A percentile compares a stretch with the other conserved stretches of the same genome.
phyloP scores from a whole-genome alignment of 1,284 basidiomycete species.

The Sutorius eximius region DNA sequence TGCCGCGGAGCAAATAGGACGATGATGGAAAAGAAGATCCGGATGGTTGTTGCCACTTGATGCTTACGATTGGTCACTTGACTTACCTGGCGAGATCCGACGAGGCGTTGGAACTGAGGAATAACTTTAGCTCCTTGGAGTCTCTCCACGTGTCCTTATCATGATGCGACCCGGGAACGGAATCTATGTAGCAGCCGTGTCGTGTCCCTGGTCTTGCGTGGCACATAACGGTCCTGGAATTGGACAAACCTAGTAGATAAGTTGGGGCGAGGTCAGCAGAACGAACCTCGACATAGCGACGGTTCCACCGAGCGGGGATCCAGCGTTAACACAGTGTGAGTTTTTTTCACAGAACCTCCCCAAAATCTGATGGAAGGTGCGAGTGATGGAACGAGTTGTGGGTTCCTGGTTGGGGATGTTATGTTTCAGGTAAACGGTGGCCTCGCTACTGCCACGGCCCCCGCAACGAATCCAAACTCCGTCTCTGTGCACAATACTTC shows the following conservation, averaged over 20 bases:
- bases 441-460: neutral
- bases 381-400: neutral
- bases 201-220: neutral
- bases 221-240: neutral
- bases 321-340: neutral
- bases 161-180: neutral
- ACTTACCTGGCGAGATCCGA: conserved; percentile 25
- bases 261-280: neutral
- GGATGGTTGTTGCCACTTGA: neutral
- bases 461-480: conserved; percentile 3
- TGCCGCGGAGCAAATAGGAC: conserved; percentile 22
- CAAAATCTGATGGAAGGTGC: neutral
- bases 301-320: neutral
- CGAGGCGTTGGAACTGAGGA: neutral
- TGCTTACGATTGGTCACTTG: conserved; percentile 1
- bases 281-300: neutral
- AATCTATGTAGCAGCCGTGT: neutral
- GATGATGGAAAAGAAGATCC: conserved; percentile 21
- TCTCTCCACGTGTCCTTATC: conserved; percentile 11
- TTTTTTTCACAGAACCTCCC: neutral
- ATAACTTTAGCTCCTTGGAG: neutral
- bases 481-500: too few relatives aligned
- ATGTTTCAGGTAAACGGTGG: neutral
- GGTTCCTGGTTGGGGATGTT: neutral
- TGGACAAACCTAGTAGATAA: neutral